Base-by-base conservation (phyloP, 768 basidiomycete genomes). In the Russula emetica region DNA sequence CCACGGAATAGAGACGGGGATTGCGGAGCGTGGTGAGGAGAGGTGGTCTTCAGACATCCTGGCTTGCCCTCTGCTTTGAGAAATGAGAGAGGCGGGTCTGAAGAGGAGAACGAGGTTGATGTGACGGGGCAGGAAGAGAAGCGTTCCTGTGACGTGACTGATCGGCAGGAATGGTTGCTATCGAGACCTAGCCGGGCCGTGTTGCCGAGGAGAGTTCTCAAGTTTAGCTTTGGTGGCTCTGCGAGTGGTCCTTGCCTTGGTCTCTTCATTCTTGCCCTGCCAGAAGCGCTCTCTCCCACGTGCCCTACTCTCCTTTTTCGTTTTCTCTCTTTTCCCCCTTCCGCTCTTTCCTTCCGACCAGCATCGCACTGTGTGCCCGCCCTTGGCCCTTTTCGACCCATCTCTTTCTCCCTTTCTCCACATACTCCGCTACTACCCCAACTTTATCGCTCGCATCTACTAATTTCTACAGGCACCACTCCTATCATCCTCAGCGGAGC, bases 21-120 rank as follows among this genome's bases (percentile, higher is more conserved):
- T 78, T 76, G 18, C 77, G 82, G 22, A 95, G 81, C 0, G 80
- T 80, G 22, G 82, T 76, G 22, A 90, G 76, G 45, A 95, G 80
- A 8, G 79, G 77, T 93, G 89, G 38, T 79, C 78, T 69, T 86
- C 82, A 3, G 89, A 83, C 82, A 54, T 87, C 84, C 67, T 86
- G 80, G 30, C 82, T 78, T 10, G 81, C 81, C 63, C 87, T 83
- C 45, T 82, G 79, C 70, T 89, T 90, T 7, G 85, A 83, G 24
- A 83, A 69, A 2, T 78, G 77, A 7, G 6, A 14, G 44, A 77
- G 55, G 80, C 75, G 1, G 85, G 81, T 52, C 82, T 81, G 71
- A 92, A 92, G 50, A 88, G 77, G 64, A 93, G 77, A 56, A 92
- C 84, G 34, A 92, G 78, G 75, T 93, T 89, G 54, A 89, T 85